Base-by-base conservation (phyloP, 192 early-diverging fungal genomes). In the Paraglomus occultum region DNA sequence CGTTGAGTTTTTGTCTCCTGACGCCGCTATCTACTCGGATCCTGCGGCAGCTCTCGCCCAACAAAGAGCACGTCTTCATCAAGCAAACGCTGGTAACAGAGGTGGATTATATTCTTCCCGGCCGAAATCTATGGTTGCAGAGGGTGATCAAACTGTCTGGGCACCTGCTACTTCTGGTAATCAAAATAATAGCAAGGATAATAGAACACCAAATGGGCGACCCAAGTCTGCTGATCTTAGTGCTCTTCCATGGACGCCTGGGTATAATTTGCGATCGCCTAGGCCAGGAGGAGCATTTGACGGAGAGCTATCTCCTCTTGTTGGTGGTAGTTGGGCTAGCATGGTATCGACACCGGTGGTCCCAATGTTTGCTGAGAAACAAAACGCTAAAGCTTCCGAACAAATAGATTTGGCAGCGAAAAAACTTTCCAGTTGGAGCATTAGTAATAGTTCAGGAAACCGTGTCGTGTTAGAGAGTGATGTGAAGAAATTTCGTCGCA, bases 351-450 rank as follows among this genome's bases (percentile, higher is more conserved):
- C 67, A n/a, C 67, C 67, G 7, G 67, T 69, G 10, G 67, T 69
- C 17, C 67, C 53, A 22, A 69, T 69, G 67, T 69, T 69, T 69
- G 67, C 53, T 22, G 67, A 69, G 47, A 69, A 68, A 23, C 52
- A 69, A 69, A 22, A 43, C 46, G 47, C 42, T 44, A 80, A 77
- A 18, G 79, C 80, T 20, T 73, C 80, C 23, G 82, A 81, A 12
- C 31, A 31, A 31, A 73, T 76, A 11, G 82, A 84, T 48, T 74
- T 69, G 43, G 67, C 67, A 40, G 62, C 69, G 39, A 73, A 73
- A 51, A 67, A 66, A 38, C 44, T 73, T 12, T 49, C 57, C 14
- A 73, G 58, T 60, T 73, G 72, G 72, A 73, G 54, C 23, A 31
- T 73, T 8, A 73, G 64, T 44, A 73, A 73, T 60, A 67, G 65